Conservation (phyloP, 306 rosid genomes). For the Pterocarpus macrocarpus region DNA sequence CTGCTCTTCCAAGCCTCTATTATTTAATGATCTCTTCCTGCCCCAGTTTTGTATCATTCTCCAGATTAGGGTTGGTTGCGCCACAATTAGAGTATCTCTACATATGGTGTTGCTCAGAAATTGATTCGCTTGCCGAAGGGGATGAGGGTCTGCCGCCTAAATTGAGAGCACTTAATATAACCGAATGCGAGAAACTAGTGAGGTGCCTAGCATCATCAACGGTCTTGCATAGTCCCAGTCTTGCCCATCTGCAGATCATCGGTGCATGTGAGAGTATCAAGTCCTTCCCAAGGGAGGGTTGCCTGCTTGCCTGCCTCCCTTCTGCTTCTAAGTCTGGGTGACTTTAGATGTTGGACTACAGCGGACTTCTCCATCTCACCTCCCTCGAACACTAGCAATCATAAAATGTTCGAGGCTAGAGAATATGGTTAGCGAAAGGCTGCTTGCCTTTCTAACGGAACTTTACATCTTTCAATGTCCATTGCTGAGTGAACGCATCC, state of each 20-base stretch:
- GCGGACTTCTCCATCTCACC: no score
- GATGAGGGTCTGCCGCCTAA: neutral
- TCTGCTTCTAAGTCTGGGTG: neutral
- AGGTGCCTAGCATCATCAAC: no score
- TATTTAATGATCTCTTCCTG: no score
- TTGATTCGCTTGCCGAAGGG: constrained; percentile 13
- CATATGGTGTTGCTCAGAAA: neutral
- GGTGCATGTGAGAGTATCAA: no score
- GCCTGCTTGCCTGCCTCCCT: constrained; percentile 12
- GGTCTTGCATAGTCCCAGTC: no score
- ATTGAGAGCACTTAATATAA: neutral
- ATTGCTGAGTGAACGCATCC: neutral
- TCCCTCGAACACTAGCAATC: neutral
- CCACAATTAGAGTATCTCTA: neutral
- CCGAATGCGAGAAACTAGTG: no score
- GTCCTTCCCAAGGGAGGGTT: no score
- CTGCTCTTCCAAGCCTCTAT: no score
- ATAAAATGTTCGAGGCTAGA: neutral
- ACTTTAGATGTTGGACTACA: no score
- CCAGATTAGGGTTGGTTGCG: neutral
- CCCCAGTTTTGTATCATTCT: no score
- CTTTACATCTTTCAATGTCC: neutral
- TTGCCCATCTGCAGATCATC: no score
- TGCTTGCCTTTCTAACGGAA: neutral
- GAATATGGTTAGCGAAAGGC: neutral